These are phyloP conservation scores for Taxawa tesnikishii DNA, from an alignment of 2,329 filamentous ascomycete genomes.

Conservation along the genomic window DNA sequence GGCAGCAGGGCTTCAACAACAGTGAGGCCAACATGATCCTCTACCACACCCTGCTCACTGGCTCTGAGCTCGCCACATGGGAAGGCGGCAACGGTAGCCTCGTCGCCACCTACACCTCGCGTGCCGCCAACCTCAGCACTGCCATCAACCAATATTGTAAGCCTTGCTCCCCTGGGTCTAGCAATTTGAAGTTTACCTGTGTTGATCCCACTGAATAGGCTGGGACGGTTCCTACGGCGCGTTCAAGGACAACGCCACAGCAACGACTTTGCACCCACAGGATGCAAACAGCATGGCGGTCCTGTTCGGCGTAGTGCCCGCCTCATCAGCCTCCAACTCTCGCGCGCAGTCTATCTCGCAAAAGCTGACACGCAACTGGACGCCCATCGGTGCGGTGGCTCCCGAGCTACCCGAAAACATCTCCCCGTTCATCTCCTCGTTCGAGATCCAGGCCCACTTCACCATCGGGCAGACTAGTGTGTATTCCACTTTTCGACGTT, in stretches of 20 bases:
- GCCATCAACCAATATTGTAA: constrained; percentile 17
- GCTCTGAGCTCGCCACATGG: constrained; percentile 17
- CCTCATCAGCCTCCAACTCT: constrained; percentile 8
- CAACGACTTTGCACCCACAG: constrained; percentile 33
- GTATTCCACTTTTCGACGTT: too few relatives aligned
- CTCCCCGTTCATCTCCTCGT: constrained; percentile 45
- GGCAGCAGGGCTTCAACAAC: constrained; percentile 38
- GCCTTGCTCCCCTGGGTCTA: too few relatives aligned
- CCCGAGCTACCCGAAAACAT: constrained; percentile 48
- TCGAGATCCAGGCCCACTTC: constrained; percentile 48
- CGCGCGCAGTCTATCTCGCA: constrained; percentile 7
- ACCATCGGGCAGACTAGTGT: constrained; percentile 31
- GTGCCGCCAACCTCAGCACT: constrained; percentile 11
- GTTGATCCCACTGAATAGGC: too few relatives aligned
- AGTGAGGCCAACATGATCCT: constrained; percentile 41
- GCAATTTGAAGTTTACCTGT: too few relatives aligned
- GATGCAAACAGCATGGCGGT: constrained; percentile 21
- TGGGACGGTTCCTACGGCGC: constrained; percentile 15
- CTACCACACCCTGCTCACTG: constrained; percentile 27
- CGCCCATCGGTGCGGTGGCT: constrained; percentile 39
- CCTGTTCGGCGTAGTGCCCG: constrained; percentile 10
- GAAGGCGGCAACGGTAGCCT: constrained; percentile 14
- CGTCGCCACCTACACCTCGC: constrained; percentile 10
- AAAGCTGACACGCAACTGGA: constrained; percentile 40
- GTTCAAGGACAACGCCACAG: constrained; percentile 22